Evolutionary conservation across 441 rosid species (phyloP).

Genomic region (Flueggea neowawraea): DNA sequence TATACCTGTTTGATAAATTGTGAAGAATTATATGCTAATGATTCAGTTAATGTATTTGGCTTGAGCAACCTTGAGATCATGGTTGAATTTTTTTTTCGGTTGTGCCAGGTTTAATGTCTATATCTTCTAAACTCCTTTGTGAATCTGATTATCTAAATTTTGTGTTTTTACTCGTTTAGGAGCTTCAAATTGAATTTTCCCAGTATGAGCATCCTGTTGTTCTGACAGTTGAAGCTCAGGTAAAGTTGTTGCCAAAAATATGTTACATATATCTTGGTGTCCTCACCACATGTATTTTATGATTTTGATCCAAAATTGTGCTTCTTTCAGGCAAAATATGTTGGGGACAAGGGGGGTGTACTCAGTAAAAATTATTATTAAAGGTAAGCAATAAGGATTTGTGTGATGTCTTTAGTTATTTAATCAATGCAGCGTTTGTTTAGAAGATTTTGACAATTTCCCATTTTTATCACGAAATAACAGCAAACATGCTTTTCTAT

Average conservation of each 20-base stretch:
- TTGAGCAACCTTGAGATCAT: too few relatives aligned
- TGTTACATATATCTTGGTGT: constrained; percentile 3
- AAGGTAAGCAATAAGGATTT: constrained; percentile 42
- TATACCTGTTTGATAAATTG: too few relatives aligned
- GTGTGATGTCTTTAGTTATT: neutral
- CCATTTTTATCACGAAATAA: neutral
- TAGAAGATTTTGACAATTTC: neutral
- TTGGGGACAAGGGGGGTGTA: constrained; percentile 59
- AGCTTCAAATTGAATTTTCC: constrained; percentile 63
- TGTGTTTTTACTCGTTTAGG: constrained; percentile 29
- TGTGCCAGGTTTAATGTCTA: too few relatives aligned
- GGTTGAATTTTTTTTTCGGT: neutral
- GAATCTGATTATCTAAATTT: neutral
- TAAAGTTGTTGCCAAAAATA: constrained; percentile 11
- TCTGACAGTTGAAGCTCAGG: constrained; percentile 86
- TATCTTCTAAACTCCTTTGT: neutral
- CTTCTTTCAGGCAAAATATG: constrained; percentile 56
- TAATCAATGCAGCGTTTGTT: too few relatives aligned
- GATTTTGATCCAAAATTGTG: constrained; percentile 9
- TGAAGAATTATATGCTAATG: too few relatives aligned
- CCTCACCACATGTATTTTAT: neutral
- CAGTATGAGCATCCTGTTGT: constrained; percentile 78
- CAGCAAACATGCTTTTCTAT: constrained; percentile 12
- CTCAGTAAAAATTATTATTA: constrained; percentile 80
- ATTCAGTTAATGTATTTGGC: too few relatives aligned